Evolutionary conservation across 1,284 basidiomycete genomes (phyloP).

Genomic region (Ceratobasidium sp.): DNA sequence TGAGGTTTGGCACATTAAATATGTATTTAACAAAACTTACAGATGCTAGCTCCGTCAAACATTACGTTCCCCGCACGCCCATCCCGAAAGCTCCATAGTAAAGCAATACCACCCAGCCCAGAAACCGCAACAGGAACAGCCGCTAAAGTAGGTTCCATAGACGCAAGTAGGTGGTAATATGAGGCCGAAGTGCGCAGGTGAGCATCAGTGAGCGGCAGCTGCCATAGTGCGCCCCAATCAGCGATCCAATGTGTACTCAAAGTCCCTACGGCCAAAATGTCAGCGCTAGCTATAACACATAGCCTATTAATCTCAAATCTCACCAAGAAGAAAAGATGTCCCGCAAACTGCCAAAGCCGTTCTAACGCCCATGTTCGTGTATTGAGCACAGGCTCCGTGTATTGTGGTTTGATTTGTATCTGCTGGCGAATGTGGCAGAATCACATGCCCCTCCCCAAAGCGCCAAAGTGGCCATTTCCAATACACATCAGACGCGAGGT

Average conservation of each 20-base stretch:
- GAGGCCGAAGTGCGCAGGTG: constrained; percentile 80
- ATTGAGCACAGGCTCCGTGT: constrained; percentile 2
- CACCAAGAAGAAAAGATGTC: constrained; percentile 83
- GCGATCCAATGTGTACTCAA: constrained; percentile 88
- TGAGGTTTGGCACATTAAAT: not conserved
- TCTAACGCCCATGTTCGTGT: constrained; percentile 67
- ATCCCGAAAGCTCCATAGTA: constrained; percentile 79
- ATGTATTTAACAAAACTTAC: constrained; percentile 58
- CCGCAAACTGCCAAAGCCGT: constrained; percentile 74
- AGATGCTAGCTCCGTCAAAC: constrained; percentile 87
- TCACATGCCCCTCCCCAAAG: constrained; percentile 27
- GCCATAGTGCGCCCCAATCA: constrained; percentile 85
- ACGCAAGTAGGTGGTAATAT: constrained; percentile 79
- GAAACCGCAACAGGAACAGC: constrained; percentile 67
- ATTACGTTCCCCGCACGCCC: constrained; percentile 81
- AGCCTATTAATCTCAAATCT: constrained; percentile 47
- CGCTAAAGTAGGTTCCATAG: constrained; percentile 64
- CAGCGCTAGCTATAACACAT: constrained; percentile 6
- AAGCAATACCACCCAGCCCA: constrained; percentile 67
- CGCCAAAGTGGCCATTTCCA: constrained; percentile 9
- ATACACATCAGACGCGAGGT: not conserved
- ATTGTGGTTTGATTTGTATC: constrained; percentile 16
- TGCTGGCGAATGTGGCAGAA: constrained; percentile 22
- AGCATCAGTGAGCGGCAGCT: constrained; percentile 78
- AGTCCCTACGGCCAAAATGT: constrained; percentile 62